Percentiles rank a stretch among this genome's conserved stretches.
phyloP scores from a whole-genome alignment of 1,284 basidiomycete genomes.

The Psilocybe mexicana region DNA sequence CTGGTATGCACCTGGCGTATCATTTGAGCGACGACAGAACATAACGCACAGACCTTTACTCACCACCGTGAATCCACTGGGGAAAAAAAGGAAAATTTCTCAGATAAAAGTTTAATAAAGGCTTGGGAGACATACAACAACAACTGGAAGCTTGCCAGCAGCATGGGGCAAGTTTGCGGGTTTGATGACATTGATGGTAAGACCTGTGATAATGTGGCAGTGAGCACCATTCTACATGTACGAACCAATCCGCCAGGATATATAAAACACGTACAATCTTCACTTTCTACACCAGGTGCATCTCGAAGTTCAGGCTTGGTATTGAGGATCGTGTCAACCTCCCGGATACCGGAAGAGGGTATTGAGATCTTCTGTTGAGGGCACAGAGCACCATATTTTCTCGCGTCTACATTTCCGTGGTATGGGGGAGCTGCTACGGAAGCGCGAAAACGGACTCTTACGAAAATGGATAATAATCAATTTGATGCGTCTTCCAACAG shows the following conservation, averaged over 20 bases:
- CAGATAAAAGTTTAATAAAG: neutral
- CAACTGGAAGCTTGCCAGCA: constrained; percentile 48
- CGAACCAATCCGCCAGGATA: neutral
- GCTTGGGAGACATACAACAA: constrained; percentile 42
- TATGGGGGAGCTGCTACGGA: constrained; percentile 44
- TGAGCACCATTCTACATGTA: neutral
- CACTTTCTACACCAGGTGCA: constrained; percentile 27
- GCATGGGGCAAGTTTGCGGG: constrained; percentile 37
- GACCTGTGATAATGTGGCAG: constrained; percentile 34
- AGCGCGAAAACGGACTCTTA: constrained; percentile 45
- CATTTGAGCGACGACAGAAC: neutral
- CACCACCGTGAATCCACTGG: constrained; percentile 60
- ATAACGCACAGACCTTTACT: constrained; percentile 18
- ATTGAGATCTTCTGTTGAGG: constrained; percentile 45
- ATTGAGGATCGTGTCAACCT: constrained; percentile 13
- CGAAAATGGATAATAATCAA: neutral
- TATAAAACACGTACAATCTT: constrained; percentile 44
- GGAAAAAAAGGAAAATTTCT: neutral
- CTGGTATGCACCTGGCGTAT: constrained; percentile 42
- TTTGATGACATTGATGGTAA: constrained; percentile 57
- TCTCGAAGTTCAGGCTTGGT: constrained; percentile 24
- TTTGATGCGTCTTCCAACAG: neutral
- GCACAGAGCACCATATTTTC: constrained; percentile 45
- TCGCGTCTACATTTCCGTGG: constrained; percentile 36
- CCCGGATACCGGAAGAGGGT: constrained; percentile 26